Base-by-base conservation (phyloP, 2,329 filamentous ascomycete genomes). In the Zymoseptoria pseudotritici region DNA sequence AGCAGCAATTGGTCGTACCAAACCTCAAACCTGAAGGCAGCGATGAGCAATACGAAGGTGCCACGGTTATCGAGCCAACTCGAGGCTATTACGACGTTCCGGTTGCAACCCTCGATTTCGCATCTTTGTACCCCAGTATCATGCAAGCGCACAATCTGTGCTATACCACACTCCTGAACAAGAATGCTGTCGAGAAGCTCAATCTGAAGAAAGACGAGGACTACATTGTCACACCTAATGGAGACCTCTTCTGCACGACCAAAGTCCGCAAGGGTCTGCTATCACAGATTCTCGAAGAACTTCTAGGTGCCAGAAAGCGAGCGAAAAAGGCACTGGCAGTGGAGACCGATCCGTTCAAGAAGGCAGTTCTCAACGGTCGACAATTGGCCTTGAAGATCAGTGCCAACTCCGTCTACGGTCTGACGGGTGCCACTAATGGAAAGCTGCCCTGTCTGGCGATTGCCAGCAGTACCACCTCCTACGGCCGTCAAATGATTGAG, bases 101-200 rank as follows among this genome's bases (percentile, higher is more conserved):
- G 1, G 89, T 99, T 64, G 94, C 94, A 1, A 99, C 94, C 0
- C 86, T 99, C 51, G 94, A 99, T 90, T 99, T 99, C 68, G 94
- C 94, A 5, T 97, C 94, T 31, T 86, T 99, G 64, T 99, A 99
- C 69, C 94, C 94, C 21, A 97, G 92, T 79, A 99, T 99, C 71
- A 99, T 99, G 74, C 93, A 97, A 77, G 94, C 94, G 0, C 94
- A 99, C 77, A 99, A 99, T 67, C 84, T 99, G 21, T 99, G 94
- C 75, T 99, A 99, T 73, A 99, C 94, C 0, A 99, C 94, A 0
- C 79, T 97, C 31, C 78, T 97, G 50, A 92, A 89, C 72, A 91
- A 90, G 74, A 83, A 79, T 26, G 86, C 83, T 0, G 83, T 96
- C 4, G 89, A 95, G 61, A 89, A 87, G 61, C 83, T 94, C 49